A percentile compares a stretch with the other conserved stretches of the same genome.
These are phyloP conservation scores for Diaporthe nobilis DNA, from an alignment of 2,329 filamentous ascomycete species.

Conservation along the genomic window DNA sequence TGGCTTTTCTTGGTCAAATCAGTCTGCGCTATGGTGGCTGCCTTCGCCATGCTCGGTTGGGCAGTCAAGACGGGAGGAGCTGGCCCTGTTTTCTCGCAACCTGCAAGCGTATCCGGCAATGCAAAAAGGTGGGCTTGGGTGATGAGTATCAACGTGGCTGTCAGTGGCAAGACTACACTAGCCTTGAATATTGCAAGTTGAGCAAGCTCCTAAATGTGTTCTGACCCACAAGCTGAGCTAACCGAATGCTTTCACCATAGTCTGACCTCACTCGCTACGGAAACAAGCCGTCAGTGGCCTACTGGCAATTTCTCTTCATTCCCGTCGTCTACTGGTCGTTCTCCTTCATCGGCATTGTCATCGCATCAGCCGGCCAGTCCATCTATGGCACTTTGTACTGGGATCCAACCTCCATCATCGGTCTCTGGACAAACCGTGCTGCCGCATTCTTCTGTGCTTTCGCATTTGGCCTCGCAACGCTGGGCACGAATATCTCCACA, in stretches of 20 bases:
- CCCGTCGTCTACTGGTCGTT: conserved; percentile 62
- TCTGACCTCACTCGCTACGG: conserved; percentile 53
- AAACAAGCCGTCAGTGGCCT: conserved; percentile 37
- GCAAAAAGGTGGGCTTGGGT: conserved; percentile 59
- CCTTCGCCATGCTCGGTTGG: conserved; percentile 41
- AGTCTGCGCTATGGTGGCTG: conserved; percentile 50
- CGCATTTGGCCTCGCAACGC: conserved; percentile 56
- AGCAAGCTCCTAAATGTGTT: background rate
- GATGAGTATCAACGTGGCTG: conserved; percentile 61
- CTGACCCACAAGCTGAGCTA: background rate
- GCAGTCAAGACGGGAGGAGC: conserved; percentile 36
- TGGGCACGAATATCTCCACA: conserved; percentile 49
- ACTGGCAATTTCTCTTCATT: conserved; percentile 62
- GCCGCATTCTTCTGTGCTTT: conserved; percentile 49
- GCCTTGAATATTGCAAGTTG: conserved; percentile 61
- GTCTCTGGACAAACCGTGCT: conserved; percentile 53
- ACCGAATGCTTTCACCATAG: conserved; percentile 11
- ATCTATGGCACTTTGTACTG: conserved; percentile 62
- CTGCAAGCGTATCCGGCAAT: conserved; percentile 53
- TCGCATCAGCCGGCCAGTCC: conserved; percentile 59
- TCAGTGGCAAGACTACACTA: conserved; percentile 63
- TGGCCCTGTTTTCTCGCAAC: conserved; percentile 45
- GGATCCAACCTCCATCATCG: conserved; percentile 64
- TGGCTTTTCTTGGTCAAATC: conserved; percentile 60
- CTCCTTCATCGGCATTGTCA: conserved; percentile 62